These are phyloP conservation scores for Ceratonia siliqua DNA, from an alignment of 306 rosid genomes.

Conservation along the genomic window DNA sequence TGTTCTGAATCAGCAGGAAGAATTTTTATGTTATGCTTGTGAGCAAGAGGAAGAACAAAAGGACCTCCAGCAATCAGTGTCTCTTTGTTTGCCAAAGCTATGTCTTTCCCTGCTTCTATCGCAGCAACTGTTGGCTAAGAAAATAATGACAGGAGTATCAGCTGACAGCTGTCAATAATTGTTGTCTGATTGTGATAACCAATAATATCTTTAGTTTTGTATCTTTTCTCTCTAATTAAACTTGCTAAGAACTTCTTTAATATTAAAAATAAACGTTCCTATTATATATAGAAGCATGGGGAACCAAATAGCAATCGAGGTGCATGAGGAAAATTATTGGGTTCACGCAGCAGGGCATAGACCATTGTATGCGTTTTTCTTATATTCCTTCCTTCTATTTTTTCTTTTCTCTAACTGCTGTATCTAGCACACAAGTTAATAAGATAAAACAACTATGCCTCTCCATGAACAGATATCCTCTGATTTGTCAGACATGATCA, in stretches of 20 bases:
- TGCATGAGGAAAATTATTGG: not conserved
- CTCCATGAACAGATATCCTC: not conserved
- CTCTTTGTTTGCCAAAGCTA: conserved; percentile 98
- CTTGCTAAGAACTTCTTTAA: conserved; percentile 7
- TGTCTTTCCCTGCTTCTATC: conserved; percentile 97
- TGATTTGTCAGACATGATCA: not conserved
- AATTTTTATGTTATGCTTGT: conserved; percentile 84
- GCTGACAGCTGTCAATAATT: conserved; percentile 35
- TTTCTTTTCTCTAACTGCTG: not conserved
- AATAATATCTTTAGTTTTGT: not conserved
- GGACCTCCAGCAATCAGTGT: conserved; percentile 99
- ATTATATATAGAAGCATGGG: not conserved
- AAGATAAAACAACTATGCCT: too few relatives aligned
- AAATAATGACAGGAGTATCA: conserved; percentile 43
- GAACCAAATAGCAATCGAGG: conserved; percentile 2
- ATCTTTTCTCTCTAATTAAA: conserved; percentile 12
- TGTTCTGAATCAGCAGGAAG: conserved; percentile 99
- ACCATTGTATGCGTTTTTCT: not conserved
- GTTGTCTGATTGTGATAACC: not conserved
- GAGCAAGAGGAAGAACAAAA: conserved; percentile 98
- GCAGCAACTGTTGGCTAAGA: conserved; percentile 98
- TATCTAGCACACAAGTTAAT: not conserved
- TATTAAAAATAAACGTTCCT: not conserved
- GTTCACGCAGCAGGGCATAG: not conserved
- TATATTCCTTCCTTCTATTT: not conserved